Percentiles rank a stretch among this genome's conserved stretches.
These are phyloP conservation scores for Paratinospora sagittata DNA, from an alignment of 164 flowering plant genomes.

Conservation along the genomic window DNA sequence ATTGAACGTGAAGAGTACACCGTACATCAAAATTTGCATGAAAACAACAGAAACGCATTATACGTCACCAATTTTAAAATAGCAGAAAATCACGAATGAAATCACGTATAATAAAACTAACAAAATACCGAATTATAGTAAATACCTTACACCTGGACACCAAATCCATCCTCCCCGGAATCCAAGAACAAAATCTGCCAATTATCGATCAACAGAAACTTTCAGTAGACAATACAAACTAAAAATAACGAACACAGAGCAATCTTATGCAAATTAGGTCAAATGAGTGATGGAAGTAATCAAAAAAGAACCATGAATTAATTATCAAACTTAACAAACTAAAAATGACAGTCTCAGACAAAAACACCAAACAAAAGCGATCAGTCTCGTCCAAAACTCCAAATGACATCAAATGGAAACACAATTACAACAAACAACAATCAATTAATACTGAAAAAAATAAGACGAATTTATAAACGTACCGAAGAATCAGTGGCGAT, in stretches of 20 bases:
- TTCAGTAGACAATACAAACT: not conserved
- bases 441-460: no score
- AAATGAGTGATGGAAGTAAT: not conserved
- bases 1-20: no score
- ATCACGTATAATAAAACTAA: no score
- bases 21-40: not conserved
- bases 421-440: no score
- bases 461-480: no score
- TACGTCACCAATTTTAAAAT: not conserved
- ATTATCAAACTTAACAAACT: not conserved
- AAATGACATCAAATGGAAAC: not conserved
- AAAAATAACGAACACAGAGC: not conserved
- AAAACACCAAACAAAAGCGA: not conserved
- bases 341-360: not conserved
- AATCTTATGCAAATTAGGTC: conserved; percentile 5
- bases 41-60: not conserved
- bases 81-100: not conserved
- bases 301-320: not conserved
- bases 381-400: not conserved
- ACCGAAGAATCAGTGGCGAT: no score
- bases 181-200: not conserved
- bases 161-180: conserved; percentile 10
- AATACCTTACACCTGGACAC: conserved; percentile 14
- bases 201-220: not conserved
- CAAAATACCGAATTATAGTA: not conserved